A percentile compares a stretch with the other conserved stretches of the same genome.
Evolutionary conservation across 2,329 filamentous ascomycete genomes (phyloP).

Genomic region (Didymellaceae sp.): DNA sequence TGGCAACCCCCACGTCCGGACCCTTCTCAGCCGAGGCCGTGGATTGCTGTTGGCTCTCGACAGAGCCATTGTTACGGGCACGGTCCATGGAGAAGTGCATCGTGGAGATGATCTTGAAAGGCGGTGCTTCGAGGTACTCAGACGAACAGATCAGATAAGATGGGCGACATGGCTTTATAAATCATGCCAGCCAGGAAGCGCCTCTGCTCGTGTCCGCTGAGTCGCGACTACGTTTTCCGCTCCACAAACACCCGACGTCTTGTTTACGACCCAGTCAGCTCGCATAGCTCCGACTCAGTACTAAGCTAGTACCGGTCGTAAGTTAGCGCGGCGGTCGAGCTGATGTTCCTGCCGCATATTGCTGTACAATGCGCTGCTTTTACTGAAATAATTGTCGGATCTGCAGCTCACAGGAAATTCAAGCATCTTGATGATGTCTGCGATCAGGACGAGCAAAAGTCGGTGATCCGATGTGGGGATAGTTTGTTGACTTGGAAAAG

Average conservation of each 20-base stretch:
- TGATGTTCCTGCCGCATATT: neutral
- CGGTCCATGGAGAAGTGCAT: constrained; percentile 15
- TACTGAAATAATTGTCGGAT: no score
- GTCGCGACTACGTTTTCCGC: neutral
- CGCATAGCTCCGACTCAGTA: neutral
- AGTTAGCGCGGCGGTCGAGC: neutral
- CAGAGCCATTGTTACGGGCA: neutral
- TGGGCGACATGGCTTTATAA: constrained; percentile 6
- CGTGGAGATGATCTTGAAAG: neutral
- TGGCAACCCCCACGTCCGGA: constrained; percentile 7
- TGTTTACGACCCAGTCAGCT: neutral
- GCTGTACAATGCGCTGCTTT: no score
- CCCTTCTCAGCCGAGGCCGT: constrained; percentile 7
- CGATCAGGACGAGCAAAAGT: no score
- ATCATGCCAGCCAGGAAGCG: neutral
- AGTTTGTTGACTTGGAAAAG: neutral
- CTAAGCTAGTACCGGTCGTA: neutral
- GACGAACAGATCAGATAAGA: constrained; percentile 17
- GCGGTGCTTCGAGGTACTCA: neutral
- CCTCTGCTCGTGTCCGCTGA: constrained; percentile 2
- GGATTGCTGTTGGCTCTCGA: constrained; percentile 4
- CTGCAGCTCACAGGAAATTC: no score
- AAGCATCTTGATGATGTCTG: no score
- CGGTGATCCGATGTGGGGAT: no score
- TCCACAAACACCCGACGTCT: constrained; percentile 7